Conservation (phyloP, 371 early-diverging fungal genomes). For the Mucor racemosus region DNA sequence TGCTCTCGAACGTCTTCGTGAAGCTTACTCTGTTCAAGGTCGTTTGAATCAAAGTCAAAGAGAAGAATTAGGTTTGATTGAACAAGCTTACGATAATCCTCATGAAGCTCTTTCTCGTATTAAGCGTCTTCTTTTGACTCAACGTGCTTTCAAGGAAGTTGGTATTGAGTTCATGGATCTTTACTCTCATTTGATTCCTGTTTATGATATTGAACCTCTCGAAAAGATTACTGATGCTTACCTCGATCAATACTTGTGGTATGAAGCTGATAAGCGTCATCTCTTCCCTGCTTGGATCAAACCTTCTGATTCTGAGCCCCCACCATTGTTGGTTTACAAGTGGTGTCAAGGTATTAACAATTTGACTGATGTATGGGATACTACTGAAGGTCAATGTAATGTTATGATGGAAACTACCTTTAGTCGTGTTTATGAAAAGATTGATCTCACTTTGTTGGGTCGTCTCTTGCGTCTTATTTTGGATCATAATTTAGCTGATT, state of each 20-base stretch:
- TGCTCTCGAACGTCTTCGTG: slow-evolving; percentile 95
- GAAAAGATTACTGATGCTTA: slow-evolving; percentile 99
- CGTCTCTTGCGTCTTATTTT: slow-evolving; percentile 94
- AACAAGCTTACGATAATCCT: slow-evolving; percentile 98
- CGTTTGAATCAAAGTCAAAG: slow-evolving; percentile 95
- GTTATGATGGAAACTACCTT: slow-evolving; percentile 95
- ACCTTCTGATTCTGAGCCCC: slow-evolving; percentile 97
- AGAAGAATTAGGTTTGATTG: slow-evolving; percentile 96
- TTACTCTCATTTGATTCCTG: slow-evolving; percentile 94
- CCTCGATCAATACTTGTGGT: slow-evolving; percentile 98
- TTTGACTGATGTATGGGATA: slow-evolving; percentile 94
- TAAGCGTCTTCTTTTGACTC: slow-evolving; percentile 95
- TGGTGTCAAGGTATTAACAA: slow-evolving; percentile 99
- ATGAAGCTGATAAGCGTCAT: slow-evolving; percentile 88
- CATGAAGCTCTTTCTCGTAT: slow-evolving; percentile 95
- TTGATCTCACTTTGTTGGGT: slow-evolving; percentile 96
- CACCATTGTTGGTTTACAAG: slow-evolving; percentile 96
- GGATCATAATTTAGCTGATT: slow-evolving; percentile 98
- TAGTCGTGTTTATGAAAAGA: slow-evolving; percentile 93
- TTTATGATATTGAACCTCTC: slow-evolving; percentile 96
- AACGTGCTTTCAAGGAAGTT: slow-evolving; percentile 99
- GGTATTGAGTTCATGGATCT: slow-evolving; percentile 99
- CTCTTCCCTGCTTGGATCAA: slow-evolving; percentile 98
- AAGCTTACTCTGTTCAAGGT: slow-evolving; percentile 95
- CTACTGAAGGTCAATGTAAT: slow-evolving; percentile 88